Percentiles rank a stretch among this genome's conserved stretches.
Evolutionary conservation across 2,329 filamentous ascomycete genomes (phyloP).

Genomic region (Juglanconis oblonga): DNA sequence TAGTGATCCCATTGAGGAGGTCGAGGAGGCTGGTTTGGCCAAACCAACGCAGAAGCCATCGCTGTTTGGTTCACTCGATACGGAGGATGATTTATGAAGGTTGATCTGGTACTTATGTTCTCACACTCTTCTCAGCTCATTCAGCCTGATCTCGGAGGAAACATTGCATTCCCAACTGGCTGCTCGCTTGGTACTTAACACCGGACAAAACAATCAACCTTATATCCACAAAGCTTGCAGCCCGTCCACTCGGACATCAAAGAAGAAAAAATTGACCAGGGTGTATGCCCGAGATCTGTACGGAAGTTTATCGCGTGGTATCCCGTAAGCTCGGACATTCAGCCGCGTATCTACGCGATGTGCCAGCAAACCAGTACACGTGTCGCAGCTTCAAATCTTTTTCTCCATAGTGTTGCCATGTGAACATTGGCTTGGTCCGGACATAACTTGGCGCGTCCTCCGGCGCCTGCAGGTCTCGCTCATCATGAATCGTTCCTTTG

Average conservation of each 20-base stretch:
- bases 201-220: neutral
- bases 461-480: neutral
- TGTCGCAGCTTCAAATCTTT: neutral
- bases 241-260: neutral
- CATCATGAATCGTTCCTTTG: neutral
- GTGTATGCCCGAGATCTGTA: neutral
- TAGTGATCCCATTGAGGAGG: slow-evolving; percentile 31
- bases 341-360: neutral
- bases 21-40: slow-evolving; percentile 20
- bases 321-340: neutral
- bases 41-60: slow-evolving; percentile 16
- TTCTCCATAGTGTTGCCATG: neutral
- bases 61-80: slow-evolving; percentile 26
- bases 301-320: neutral
- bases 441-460: neutral
- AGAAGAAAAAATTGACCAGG: neutral
- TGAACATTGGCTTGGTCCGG: neutral
- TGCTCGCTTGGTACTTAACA: neutral
- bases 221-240: neutral
- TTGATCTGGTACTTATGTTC: neutral
- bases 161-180: neutral
- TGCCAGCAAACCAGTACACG: neutral
- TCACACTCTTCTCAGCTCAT: neutral
- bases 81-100: slow-evolving; percentile 10
- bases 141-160: neutral